Percentiles rank a stretch among this genome's conserved stretches.
Conservation (phyloP, 176 grass and related monocot genomes). For the Triticum monococcum region DNA sequence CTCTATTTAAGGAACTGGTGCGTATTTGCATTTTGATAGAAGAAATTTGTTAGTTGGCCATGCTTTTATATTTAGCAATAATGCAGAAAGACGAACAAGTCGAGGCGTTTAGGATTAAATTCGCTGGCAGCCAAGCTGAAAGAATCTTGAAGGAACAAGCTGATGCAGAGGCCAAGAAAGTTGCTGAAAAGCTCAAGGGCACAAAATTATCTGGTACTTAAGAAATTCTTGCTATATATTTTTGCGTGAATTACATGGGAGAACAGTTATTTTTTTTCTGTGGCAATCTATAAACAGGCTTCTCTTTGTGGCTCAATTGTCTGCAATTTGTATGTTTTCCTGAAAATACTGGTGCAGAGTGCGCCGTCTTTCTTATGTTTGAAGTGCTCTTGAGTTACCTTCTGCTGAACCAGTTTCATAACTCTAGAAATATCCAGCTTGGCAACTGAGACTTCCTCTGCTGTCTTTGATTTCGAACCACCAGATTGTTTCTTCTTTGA, state of each 20-base stretch:
- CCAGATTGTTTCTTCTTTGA: slow-evolving; percentile 60
- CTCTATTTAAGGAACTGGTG: slow-evolving; percentile 93
- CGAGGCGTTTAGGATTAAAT: slow-evolving; percentile 60
- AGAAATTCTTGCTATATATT: background rate
- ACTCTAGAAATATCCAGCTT: slow-evolving; percentile 85
- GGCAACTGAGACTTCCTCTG: slow-evolving; percentile 63
- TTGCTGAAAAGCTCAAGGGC: slow-evolving; percentile 67
- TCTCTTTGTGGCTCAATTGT: background rate
- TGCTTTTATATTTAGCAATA: slow-evolving; percentile 17
- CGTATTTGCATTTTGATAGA: slow-evolving; percentile 16
- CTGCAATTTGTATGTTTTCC: background rate
- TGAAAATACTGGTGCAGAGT: background rate
- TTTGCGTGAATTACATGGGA: background rate
- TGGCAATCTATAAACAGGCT: background rate
- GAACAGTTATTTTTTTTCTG: background rate
- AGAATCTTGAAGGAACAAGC: slow-evolving; percentile 69
- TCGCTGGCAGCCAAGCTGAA: slow-evolving; percentile 86
- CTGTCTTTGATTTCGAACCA: slow-evolving; percentile 64
- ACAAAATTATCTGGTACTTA: slow-evolving; percentile 70
- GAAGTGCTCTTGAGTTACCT: background rate
- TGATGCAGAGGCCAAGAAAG: slow-evolving; percentile 64
- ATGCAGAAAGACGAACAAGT: slow-evolving; percentile 84
- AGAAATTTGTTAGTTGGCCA: background rate
- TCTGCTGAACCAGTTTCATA: background rate
- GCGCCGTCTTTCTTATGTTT: background rate